These are phyloP conservation scores for Rutstroemia sp. DNA, from an alignment of 2,329 filamentous ascomycete genomes.

Conservation along the genomic window DNA sequence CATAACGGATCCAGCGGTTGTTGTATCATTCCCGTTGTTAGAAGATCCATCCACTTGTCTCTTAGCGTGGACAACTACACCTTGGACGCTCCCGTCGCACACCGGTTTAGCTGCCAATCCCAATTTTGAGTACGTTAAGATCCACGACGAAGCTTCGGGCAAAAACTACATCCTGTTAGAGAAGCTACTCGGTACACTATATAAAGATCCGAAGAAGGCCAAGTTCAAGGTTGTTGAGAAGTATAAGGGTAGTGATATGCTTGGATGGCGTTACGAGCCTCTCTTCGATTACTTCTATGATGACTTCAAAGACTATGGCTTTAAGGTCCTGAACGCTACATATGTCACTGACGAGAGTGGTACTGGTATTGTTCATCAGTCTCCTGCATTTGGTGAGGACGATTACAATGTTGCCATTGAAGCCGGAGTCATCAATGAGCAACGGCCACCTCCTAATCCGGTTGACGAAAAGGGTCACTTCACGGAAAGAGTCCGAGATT, in stretches of 20 bases:
- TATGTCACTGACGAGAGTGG: slow-evolving; percentile 89
- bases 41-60: slow-evolving; percentile 69
- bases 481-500: slow-evolving; percentile 69
- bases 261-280: slow-evolving; percentile 76
- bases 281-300: slow-evolving; percentile 87
- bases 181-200: slow-evolving; percentile 70
- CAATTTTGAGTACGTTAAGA: slow-evolving; percentile 81
- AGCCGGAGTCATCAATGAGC: slow-evolving; percentile 68
- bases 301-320: slow-evolving; percentile 77
- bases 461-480: slow-evolving; percentile 81
- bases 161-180: slow-evolving; percentile 84
- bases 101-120: slow-evolving; percentile 71
- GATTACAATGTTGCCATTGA: slow-evolving; percentile 82
- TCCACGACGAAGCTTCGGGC: slow-evolving; percentile 72
- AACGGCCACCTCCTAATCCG: slow-evolving; percentile 77
- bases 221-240: slow-evolving; percentile 80
- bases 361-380: slow-evolving; percentile 89
- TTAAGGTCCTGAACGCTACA: slow-evolving; percentile 71
- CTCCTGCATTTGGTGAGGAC: slow-evolving; percentile 90
- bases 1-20: slow-evolving; percentile 81
- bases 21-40: slow-evolving; percentile 78
- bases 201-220: slow-evolving; percentile 93
- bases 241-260: slow-evolving; percentile 75
- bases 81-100: slow-evolving; percentile 80
- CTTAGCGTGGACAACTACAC: slow-evolving; percentile 41